A percentile compares a stretch with the other conserved stretches of the same genome.
Conservation (phyloP, 148 eudicot species). For the Chenopodium quinoa region DNA sequence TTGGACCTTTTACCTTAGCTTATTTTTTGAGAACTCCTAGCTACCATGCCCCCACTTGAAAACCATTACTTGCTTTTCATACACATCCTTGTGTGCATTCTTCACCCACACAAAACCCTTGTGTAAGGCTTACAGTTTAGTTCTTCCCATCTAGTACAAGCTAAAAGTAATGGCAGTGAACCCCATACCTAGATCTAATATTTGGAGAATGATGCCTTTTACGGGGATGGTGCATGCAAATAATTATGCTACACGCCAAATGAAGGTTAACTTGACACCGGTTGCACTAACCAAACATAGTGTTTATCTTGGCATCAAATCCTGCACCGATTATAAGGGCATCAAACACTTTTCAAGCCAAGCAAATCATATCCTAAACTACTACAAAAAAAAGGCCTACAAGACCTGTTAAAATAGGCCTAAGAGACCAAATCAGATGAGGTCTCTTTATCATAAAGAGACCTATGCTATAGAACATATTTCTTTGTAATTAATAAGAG, state of each 20-base stretch:
- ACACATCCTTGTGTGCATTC: too few relatives aligned
- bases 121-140: conserved; percentile 17
- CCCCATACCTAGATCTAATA: conserved; percentile 77
- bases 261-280: conserved; percentile 46
- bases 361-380: conserved; percentile 63
- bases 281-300: conserved; percentile 50
- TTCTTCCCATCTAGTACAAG: conserved; percentile 39
- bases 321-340: conserved; percentile 58
- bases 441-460: too few relatives aligned
- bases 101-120: too few relatives aligned
- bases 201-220: conserved; percentile 80
- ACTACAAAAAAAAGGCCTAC: too few relatives aligned
- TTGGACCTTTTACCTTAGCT: too few relatives aligned
- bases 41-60: too few relatives aligned
- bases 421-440: too few relatives aligned
- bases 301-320: conserved; percentile 36
- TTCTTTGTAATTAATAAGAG: conserved; percentile 34
- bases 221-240: conserved; percentile 53
- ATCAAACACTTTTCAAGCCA: conserved; percentile 61
- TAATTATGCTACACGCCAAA: conserved; percentile 51
- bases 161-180: conserved; percentile 69
- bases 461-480: conserved; percentile 47
- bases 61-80: too few relatives aligned
- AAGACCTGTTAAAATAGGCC: too few relatives aligned
- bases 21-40: too few relatives aligned